Percentiles rank a stretch among this genome's conserved stretches.
phyloP scores from a whole-genome alignment of 2,329 filamentous ascomycete genomes.

The Sclerotinia subarctica region DNA sequence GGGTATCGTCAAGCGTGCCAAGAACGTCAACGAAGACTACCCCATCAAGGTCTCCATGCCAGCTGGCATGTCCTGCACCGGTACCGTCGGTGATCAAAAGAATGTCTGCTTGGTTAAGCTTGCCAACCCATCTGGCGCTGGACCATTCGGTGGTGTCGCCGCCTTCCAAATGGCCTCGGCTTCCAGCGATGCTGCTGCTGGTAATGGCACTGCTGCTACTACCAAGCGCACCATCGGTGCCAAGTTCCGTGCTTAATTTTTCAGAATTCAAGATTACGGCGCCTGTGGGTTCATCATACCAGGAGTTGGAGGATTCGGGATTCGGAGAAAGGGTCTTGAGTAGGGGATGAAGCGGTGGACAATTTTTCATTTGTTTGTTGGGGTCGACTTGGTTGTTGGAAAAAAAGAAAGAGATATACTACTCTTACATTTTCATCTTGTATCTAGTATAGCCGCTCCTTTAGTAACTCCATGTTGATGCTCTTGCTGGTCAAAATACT shows the following conservation, averaged over 20 bases:
- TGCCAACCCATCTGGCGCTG: slow-evolving; percentile 57
- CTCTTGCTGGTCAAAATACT: slow-evolving; percentile 17
- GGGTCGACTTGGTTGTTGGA: slow-evolving; percentile 11
- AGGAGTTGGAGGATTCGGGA: background rate
- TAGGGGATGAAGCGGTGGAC: background rate
- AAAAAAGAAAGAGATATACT: slow-evolving; percentile 17
- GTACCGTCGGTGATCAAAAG: slow-evolving; percentile 55
- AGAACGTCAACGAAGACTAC: slow-evolving; percentile 44
- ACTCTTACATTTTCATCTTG: slow-evolving; percentile 9
- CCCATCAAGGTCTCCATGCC: slow-evolving; percentile 42
- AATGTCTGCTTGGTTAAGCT: slow-evolving; percentile 63
- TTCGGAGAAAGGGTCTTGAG: background rate
- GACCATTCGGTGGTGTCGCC: slow-evolving; percentile 61
- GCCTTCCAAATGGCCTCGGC: slow-evolving; percentile 48
- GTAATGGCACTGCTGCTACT: background rate
- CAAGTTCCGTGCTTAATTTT: slow-evolving; percentile 23
- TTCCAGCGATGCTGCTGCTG: slow-evolving; percentile 18
- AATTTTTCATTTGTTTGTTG: slow-evolving; percentile 4
- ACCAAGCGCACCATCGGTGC: slow-evolving; percentile 19
- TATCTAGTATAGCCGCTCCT: slow-evolving; percentile 14
- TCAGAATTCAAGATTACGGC: background rate
- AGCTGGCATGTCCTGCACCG: slow-evolving; percentile 54
- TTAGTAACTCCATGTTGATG: slow-evolving; percentile 6
- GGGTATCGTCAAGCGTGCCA: slow-evolving; percentile 37
- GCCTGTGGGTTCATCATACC: background rate